Conservation (phyloP, 2,329 filamentous ascomycete species). For the Parastagonospora nodorum region DNA sequence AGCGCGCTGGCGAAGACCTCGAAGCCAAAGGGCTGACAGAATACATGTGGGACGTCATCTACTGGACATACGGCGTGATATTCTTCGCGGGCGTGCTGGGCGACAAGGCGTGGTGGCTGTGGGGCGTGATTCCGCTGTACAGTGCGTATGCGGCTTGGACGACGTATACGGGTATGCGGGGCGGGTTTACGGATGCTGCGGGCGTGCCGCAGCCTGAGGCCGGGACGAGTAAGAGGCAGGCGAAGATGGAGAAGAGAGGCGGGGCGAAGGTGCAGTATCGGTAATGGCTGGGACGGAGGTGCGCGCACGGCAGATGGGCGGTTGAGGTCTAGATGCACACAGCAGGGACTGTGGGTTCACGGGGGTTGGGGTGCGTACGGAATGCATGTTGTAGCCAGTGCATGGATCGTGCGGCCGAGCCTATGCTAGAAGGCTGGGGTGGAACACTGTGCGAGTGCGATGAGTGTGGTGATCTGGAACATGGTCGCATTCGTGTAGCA, state of each 20-base stretch:
- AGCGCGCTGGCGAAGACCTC: slow-evolving; percentile 83
- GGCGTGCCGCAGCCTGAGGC: slow-evolving; percentile 40
- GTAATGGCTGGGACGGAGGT: background rate
- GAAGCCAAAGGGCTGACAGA: slow-evolving; percentile 87
- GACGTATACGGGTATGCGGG: slow-evolving; percentile 52
- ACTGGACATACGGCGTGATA: slow-evolving; percentile 86
- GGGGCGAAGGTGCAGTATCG: slow-evolving; percentile 52
- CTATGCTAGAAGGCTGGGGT: too few relatives aligned
- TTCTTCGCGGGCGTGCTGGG: slow-evolving; percentile 76
- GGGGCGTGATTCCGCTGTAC: slow-evolving; percentile 55
- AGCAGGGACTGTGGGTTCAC: too few relatives aligned
- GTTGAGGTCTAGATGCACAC: too few relatives aligned
- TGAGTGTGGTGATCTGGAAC: too few relatives aligned
- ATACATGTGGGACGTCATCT: slow-evolving; percentile 97
- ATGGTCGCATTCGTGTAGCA: too few relatives aligned
- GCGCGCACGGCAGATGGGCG: too few relatives aligned
- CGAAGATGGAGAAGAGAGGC: slow-evolving; percentile 59
- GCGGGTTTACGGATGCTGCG: slow-evolving; percentile 50
- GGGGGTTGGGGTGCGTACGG: too few relatives aligned
- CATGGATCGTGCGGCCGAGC: too few relatives aligned
- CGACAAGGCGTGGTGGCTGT: slow-evolving; percentile 76
- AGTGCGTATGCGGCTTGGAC: slow-evolving; percentile 52
- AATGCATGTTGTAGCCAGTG: too few relatives aligned
- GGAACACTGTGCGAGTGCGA: too few relatives aligned
- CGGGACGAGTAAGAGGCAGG: slow-evolving; percentile 53